These are phyloP conservation scores for Xylaria hypoxylon DNA, from an alignment of 2,329 filamentous ascomycete species.

Conservation along the genomic window DNA sequence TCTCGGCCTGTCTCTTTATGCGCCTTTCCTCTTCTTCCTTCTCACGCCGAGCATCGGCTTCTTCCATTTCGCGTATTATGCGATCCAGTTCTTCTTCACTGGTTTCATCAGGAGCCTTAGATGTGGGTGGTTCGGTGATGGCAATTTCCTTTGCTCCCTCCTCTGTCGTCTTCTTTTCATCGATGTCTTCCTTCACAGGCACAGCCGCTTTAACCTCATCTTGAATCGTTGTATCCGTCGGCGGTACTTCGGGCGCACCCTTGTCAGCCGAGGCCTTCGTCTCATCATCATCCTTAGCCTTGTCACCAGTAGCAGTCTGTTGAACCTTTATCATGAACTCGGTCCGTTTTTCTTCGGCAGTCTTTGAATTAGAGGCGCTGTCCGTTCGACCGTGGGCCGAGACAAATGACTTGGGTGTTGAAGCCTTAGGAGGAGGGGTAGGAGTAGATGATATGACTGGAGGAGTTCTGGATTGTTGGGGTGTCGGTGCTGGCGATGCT, in stretches of 20 bases:
- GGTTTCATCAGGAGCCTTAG: slow-evolving; percentile 56
- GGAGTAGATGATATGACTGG: slow-evolving; percentile 79
- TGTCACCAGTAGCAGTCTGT: slow-evolving; percentile 62
- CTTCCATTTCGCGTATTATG: slow-evolving; percentile 72
- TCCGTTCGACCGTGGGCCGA: slow-evolving; percentile 77
- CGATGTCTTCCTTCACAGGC: slow-evolving; percentile 49
- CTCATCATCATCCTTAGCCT: slow-evolving; percentile 61
- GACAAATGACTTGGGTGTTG: slow-evolving; percentile 62
- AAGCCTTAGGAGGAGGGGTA: slow-evolving; percentile 82
- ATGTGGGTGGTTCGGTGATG: slow-evolving; percentile 45
- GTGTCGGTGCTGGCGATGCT: slow-evolving; percentile 66
- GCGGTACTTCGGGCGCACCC: slow-evolving; percentile 45
- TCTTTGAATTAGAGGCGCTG: slow-evolving; percentile 75
- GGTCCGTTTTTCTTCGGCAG: slow-evolving; percentile 82
- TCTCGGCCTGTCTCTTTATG: slow-evolving; percentile 57
- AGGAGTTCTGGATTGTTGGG: slow-evolving; percentile 71
- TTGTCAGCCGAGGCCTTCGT: slow-evolving; percentile 51
- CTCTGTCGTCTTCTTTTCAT: slow-evolving; percentile 46
- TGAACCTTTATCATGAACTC: slow-evolving; percentile 86
- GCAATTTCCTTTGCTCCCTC: slow-evolving; percentile 49
- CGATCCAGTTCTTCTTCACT: slow-evolving; percentile 69
- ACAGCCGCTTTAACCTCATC: slow-evolving; percentile 51
- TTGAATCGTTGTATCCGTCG: slow-evolving; percentile 32
- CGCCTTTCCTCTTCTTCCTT: slow-evolving; percentile 59
- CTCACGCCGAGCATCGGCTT: slow-evolving; percentile 63